A percentile compares a stretch with the other conserved stretches of the same genome.
phyloP scores from a whole-genome alignment of 2,329 filamentous ascomycete species.

The Reticulascus tulasneorum region DNA sequence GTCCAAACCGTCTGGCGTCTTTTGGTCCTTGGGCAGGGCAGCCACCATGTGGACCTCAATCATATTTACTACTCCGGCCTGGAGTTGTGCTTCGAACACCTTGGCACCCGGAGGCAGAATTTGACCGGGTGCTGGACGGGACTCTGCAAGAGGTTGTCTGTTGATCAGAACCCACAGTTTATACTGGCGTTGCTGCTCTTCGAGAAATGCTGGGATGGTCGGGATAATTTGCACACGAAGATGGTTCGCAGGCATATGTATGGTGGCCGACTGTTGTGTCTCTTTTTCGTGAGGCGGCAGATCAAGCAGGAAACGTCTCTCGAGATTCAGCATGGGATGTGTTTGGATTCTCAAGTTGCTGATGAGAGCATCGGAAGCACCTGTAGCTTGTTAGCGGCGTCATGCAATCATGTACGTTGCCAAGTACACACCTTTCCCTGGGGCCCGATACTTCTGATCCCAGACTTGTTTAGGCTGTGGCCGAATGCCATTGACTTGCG shows the following conservation, averaged over 20 bases:
- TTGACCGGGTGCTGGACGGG: constrained; percentile 50
- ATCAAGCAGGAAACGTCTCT: constrained; percentile 58
- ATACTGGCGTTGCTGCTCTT: constrained; percentile 61
- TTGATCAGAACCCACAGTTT: constrained; percentile 74
- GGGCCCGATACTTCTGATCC: constrained; percentile 29
- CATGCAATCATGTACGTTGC: not conserved
- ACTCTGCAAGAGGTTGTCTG: constrained; percentile 53
- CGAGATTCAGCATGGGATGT: constrained; percentile 61
- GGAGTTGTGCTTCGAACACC: constrained; percentile 71
- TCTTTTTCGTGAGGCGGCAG: constrained; percentile 63
- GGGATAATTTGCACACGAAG: constrained; percentile 69
- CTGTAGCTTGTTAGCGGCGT: constrained; percentile 29
- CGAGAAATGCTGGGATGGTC: constrained; percentile 57
- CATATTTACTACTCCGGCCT: constrained; percentile 65
- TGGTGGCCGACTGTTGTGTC: constrained; percentile 67
- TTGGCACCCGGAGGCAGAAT: constrained; percentile 53
- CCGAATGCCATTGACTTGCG: constrained; percentile 28
- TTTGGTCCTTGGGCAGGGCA: constrained; percentile 58
- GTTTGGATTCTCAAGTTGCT: constrained; percentile 62
- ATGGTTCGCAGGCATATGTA: constrained; percentile 65
- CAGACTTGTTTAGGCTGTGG: constrained; percentile 24
- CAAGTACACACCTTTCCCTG: constrained; percentile 36
- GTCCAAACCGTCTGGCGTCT: constrained; percentile 53
- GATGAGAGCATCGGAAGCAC: constrained; percentile 59
- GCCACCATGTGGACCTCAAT: constrained; percentile 77